These are phyloP conservation scores for Penicillium hesseltinei DNA, from an alignment of 2,329 filamentous ascomycete species.

Conservation along the genomic window DNA sequence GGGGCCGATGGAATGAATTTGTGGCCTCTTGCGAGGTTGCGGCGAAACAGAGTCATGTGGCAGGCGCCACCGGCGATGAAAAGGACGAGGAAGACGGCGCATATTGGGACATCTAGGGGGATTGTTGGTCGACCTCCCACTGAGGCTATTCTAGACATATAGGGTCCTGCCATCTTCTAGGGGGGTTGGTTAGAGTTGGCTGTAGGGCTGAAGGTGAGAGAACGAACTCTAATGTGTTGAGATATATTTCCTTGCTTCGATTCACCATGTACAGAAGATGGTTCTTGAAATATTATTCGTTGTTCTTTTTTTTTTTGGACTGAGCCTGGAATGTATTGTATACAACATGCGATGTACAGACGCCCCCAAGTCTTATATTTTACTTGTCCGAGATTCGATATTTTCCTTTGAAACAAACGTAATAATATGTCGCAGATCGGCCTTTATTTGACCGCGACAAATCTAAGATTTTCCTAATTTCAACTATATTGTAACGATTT, in stretches of 20 bases:
- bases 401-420: neutral
- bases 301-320: neutral
- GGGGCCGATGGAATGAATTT: slow-evolving; percentile 51
- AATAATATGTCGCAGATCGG: neutral
- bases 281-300: too few species aligned
- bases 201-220: too few species aligned
- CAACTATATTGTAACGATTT: neutral
- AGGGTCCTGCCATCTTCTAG: slow-evolving; percentile 26
- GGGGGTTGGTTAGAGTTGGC: neutral
- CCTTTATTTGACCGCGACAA: neutral
- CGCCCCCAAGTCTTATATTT: neutral
- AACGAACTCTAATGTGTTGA: neutral
- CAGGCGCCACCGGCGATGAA: slow-evolving; percentile 44
- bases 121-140: slow-evolving; percentile 53
- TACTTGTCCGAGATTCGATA: neutral
- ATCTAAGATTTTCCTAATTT: neutral
- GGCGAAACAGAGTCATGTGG: slow-evolving; percentile 48
- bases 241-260: neutral
- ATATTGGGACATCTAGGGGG: slow-evolving; percentile 63
- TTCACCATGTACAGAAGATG: neutral
- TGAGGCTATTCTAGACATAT: slow-evolving; percentile 30
- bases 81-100: slow-evolving; percentile 58
- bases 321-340: neutral
- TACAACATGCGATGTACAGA: neutral
- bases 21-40: slow-evolving; percentile 43